Evolutionary conservation across 1,139 yeast species (phyloP).

Genomic region (Geotrichum siamense): DNA sequence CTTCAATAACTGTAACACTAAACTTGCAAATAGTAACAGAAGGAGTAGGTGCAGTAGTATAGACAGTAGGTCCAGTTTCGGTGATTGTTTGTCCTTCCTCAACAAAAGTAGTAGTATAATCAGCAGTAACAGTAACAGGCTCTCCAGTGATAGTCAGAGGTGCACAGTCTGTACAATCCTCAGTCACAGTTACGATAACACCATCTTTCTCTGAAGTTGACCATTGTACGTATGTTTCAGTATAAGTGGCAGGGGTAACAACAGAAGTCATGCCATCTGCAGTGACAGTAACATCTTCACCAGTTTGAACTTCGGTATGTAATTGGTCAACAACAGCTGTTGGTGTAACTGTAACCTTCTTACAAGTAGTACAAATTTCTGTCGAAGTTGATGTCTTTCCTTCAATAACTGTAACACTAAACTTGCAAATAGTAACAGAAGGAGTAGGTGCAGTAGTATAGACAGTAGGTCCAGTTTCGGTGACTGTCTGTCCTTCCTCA

Average conservation of each 20-base stretch:
- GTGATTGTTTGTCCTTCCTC: slow-evolving; percentile 2
- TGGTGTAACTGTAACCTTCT: slow-evolving; percentile 6
- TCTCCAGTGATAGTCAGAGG: slow-evolving; percentile 3
- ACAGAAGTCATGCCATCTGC: background rate
- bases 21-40: slow-evolving; percentile 10
- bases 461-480: slow-evolving; percentile 3
- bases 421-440: slow-evolving; percentile 9
- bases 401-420: slow-evolving; percentile 3
- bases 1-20: slow-evolving; percentile 4
- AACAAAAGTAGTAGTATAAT: slow-evolving; percentile 5
- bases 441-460: slow-evolving; percentile 7
- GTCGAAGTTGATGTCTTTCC: slow-evolving; percentile 8
- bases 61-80: slow-evolving; percentile 2
- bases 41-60: slow-evolving; percentile 7
- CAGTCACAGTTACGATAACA: slow-evolving; percentile 7
- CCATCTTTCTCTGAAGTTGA: slow-evolving; percentile 10
- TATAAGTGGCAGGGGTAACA: slow-evolving; percentile 6
- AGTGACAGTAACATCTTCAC: background rate
- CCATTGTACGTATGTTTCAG: slow-evolving; percentile 9
- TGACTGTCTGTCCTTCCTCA: slow-evolving; percentile 2
- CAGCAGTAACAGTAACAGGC: background rate
- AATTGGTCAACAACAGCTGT: background rate
- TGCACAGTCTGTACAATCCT: slow-evolving; percentile 9
- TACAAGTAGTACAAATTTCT: slow-evolving; percentile 6
- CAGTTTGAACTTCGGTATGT: background rate